Percentiles rank a stretch among this genome's conserved stretches.
phyloP scores from a whole-genome alignment of 148 eudicot species.

The Talinum fruticosum region DNA sequence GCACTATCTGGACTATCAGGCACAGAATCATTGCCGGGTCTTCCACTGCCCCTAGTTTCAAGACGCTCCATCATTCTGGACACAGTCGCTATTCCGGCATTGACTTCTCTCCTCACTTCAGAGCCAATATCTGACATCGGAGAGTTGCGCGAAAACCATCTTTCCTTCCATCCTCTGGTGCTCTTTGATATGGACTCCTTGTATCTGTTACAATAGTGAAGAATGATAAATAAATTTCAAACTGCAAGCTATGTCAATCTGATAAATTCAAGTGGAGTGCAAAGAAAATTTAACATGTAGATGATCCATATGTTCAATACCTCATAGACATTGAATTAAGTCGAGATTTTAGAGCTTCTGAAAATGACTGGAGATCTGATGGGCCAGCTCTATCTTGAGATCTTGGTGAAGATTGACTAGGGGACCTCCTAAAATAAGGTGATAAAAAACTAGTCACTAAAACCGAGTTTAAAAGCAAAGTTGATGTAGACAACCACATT shows the following conservation, averaged over 20 bases:
- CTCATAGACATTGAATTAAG: slow-evolving; percentile 67
- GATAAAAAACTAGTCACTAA: not conserved
- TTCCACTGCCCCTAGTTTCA: slow-evolving; percentile 44
- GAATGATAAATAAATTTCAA: not conserved
- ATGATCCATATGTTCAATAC: slow-evolving; percentile 32
- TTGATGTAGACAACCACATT: not conserved
- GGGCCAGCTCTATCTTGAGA: slow-evolving; percentile 80
- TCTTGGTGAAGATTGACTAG: slow-evolving; percentile 51
- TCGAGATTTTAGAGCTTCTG: slow-evolving; percentile 78
- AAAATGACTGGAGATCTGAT: slow-evolving; percentile 83
- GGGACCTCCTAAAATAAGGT: slow-evolving; percentile 42
- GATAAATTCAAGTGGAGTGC: not conserved
- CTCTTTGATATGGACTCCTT: slow-evolving; percentile 85
- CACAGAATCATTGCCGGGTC: slow-evolving; percentile 32
- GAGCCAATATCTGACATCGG: slow-evolving; percentile 50
- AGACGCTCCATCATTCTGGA: slow-evolving; percentile 78
- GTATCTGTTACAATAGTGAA: slow-evolving; percentile 38
- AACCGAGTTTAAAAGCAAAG: not conserved
- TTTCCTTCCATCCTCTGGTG: slow-evolving; percentile 91
- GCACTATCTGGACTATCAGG: slow-evolving; percentile 43
- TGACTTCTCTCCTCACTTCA: slow-evolving; percentile 58
- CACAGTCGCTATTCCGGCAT: slow-evolving; percentile 57
- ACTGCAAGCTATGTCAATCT: not conserved
- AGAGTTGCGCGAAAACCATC: slow-evolving; percentile 76
- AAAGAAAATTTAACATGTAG: not conserved